phyloP scores from a whole-genome alignment of 2,329 filamentous ascomycete genomes.

The Sporothrix curviconia region DNA sequence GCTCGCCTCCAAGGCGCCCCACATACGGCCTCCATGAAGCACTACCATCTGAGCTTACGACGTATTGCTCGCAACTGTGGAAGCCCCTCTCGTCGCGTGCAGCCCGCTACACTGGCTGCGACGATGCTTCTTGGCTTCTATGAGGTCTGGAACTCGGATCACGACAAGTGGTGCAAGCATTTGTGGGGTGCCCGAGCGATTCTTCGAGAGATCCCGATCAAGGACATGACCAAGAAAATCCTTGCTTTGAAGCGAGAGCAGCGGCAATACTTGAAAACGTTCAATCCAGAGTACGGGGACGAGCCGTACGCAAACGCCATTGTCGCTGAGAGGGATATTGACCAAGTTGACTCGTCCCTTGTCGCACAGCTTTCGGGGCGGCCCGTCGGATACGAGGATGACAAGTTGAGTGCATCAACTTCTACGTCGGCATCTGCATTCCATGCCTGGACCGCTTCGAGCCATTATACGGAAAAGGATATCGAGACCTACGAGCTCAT shows the following conservation, averaged over 20 bases:
- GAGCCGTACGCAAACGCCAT: neutral
- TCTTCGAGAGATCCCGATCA: constrained; percentile 74
- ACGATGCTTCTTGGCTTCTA: constrained; percentile 84
- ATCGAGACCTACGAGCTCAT: constrained; percentile 74
- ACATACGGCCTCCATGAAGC: constrained; percentile 75
- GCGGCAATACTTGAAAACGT: constrained; percentile 31
- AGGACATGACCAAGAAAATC: constrained; percentile 63
- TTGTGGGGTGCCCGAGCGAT: constrained; percentile 77
- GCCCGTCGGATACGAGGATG: constrained; percentile 32
- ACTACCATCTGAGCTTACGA: constrained; percentile 82
- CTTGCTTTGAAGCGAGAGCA: constrained; percentile 53
- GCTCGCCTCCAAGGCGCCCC: constrained; percentile 70
- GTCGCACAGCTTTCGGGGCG: constrained; percentile 37
- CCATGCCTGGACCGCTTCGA: constrained; percentile 18
- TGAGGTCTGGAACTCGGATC: constrained; percentile 90
- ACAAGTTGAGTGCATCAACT: constrained; percentile 12
- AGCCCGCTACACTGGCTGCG: constrained; percentile 79
- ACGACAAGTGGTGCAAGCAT: constrained; percentile 93
- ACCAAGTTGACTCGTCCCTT: constrained; percentile 37
- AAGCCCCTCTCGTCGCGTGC: constrained; percentile 59
- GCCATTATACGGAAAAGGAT: constrained; percentile 48
- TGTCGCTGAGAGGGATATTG: constrained; percentile 25
- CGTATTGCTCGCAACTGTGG: constrained; percentile 70
- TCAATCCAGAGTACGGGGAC: neutral
- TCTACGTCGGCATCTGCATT: neutral